Conservation (phyloP, 495 filamentous ascomycete genomes). For the Hypoxylon fuscum region DNA sequence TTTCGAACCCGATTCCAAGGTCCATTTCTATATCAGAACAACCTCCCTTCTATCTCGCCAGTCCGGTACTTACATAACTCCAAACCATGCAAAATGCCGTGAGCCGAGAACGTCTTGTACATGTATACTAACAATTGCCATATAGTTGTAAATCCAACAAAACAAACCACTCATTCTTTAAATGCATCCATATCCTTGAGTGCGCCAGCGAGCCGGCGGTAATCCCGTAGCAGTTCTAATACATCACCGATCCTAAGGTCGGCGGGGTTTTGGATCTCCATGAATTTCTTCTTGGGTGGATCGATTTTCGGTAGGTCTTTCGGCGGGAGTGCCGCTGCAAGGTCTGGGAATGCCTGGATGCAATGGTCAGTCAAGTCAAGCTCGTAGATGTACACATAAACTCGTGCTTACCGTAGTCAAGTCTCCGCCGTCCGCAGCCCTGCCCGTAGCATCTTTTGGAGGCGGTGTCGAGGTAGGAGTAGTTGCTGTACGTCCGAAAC, state of each 20-base stretch:
- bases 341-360: constrained; percentile 66
- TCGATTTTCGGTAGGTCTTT: constrained; percentile 65
- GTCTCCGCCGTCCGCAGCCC: constrained; percentile 56
- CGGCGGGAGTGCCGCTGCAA: constrained; percentile 59
- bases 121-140: neutral
- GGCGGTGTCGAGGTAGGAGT: constrained; percentile 43
- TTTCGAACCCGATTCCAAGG: neutral
- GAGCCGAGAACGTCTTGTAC: neutral
- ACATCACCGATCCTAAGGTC: constrained; percentile 87
- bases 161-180: constrained; percentile 45
- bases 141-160: neutral
- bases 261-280: constrained; percentile 77
- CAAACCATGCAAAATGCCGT: constrained; percentile 9
- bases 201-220: constrained; percentile 78
- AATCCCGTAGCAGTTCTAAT: constrained; percentile 82
- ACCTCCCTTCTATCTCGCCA: neutral
- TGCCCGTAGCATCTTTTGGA: constrained; percentile 38
- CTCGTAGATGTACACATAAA: neutral
- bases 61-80: constrained; percentile 9
- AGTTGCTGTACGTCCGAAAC: constrained; percentile 69
- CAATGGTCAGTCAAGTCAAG: constrained; percentile 13
- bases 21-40: neutral
- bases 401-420: constrained; percentile 58
- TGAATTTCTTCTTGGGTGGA: constrained; percentile 80
- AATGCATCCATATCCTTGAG: constrained; percentile 69